A percentile compares a stretch with the other conserved stretches of the same genome.
phyloP scores from a whole-genome alignment of 768 basidiomycete genomes.

The Panaeolus cyanescens region DNA sequence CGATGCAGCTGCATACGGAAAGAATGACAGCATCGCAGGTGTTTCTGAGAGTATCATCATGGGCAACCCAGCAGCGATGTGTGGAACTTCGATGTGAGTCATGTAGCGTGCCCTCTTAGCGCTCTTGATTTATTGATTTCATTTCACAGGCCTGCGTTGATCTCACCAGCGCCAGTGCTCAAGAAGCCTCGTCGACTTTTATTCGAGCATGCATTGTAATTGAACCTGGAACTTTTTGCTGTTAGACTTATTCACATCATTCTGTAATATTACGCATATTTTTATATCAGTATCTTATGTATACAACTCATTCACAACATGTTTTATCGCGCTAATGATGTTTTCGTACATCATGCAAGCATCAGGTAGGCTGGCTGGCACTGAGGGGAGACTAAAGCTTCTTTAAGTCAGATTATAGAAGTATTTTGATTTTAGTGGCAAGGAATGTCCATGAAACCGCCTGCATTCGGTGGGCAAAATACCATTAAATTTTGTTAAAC shows the following conservation, averaged over 20 bases:
- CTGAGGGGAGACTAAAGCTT: no score
- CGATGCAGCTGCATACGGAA: constrained; percentile 95
- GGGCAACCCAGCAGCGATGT: constrained; percentile 94
- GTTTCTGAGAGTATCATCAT: constrained; percentile 99
- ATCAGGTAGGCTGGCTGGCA: no score
- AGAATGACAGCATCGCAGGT: constrained; percentile 92
- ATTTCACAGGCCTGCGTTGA: constrained; percentile 48
- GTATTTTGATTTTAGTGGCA: no score
- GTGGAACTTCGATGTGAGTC: constrained; percentile 89
- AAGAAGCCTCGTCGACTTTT: constrained; percentile 51
- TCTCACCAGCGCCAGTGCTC: constrained; percentile 43
- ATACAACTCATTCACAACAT: no score
- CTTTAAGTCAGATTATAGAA: no score
- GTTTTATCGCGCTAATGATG: no score
- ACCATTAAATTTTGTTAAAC: not conserved
- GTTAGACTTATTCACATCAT: not conserved
- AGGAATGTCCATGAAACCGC: no score
- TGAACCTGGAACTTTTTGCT: not conserved
- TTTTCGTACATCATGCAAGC: no score
- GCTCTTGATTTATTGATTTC: constrained; percentile 5
- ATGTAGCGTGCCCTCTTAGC: not conserved
- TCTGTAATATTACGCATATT: not conserved
- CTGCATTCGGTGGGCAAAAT: not conserved
- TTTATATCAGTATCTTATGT: not conserved
- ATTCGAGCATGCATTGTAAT: constrained; percentile 49